Conservation (phyloP, 2,329 filamentous ascomycete species). For the Eurotiales sp. region DNA sequence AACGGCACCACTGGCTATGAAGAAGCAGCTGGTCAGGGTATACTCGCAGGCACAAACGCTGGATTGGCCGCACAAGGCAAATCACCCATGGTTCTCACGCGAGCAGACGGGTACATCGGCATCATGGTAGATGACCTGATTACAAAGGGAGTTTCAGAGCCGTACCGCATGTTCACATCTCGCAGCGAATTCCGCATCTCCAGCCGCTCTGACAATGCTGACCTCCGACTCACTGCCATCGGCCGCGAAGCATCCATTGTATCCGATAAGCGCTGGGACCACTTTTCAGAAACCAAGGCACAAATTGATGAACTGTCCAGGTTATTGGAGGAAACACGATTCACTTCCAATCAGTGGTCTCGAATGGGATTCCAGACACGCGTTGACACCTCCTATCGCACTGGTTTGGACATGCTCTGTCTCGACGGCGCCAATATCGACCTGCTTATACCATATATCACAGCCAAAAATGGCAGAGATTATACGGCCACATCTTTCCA, state of each 20-base stretch:
- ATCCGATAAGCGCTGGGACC: slow-evolving; percentile 70
- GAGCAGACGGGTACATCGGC: slow-evolving; percentile 92
- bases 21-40: slow-evolving; percentile 89
- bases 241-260: slow-evolving; percentile 76
- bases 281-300: slow-evolving; percentile 61
- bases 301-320: slow-evolving; percentile 65
- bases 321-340: slow-evolving; percentile 55
- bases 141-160: slow-evolving; percentile 94
- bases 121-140: slow-evolving; percentile 98
- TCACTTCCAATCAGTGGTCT: slow-evolving; percentile 65
- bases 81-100: slow-evolving; percentile 63
- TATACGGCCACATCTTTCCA: slow-evolving; percentile 51
- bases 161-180: slow-evolving; percentile 97
- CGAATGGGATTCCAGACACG: slow-evolving; percentile 66
- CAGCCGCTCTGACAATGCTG: slow-evolving; percentile 88
- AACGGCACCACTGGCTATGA: slow-evolving; percentile 98
- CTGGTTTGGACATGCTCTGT: slow-evolving; percentile 75
- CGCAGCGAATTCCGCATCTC: slow-evolving; percentile 94
- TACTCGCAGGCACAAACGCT: slow-evolving; percentile 91
- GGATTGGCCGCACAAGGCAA: slow-evolving; percentile 71
- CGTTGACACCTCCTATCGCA: slow-evolving; percentile 62
- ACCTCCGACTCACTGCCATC: slow-evolving; percentile 75
- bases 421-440: slow-evolving; percentile 58
- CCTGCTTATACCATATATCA: slow-evolving; percentile 55
- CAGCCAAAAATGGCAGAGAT: slow-evolving; percentile 20